These are phyloP conservation scores for Daedaleopsis nitida DNA, from an alignment of 768 basidiomycete genomes.

Conservation along the genomic window DNA sequence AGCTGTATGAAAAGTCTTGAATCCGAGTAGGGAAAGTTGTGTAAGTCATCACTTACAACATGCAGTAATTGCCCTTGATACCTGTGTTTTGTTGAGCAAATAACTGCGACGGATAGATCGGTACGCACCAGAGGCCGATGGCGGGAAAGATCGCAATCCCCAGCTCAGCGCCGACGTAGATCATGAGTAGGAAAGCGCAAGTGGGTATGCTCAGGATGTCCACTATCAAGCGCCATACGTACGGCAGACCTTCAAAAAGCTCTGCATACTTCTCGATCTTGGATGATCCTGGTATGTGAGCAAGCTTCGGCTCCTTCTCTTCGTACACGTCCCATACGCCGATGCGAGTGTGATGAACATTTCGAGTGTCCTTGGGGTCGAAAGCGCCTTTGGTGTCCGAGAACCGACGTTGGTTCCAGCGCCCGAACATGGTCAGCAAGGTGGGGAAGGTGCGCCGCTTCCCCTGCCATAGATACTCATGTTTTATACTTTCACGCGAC, in stretches of 20 bases:
- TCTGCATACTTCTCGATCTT: slow-evolving; percentile 50
- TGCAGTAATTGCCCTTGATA: slow-evolving; percentile 60
- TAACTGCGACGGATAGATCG: not conserved
- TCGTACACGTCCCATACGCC: slow-evolving; percentile 83
- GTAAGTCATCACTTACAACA: slow-evolving; percentile 48
- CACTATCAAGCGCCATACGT: slow-evolving; percentile 64
- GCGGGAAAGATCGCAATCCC: slow-evolving; percentile 58
- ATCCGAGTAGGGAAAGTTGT: slow-evolving; percentile 42
- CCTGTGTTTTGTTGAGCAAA: slow-evolving; percentile 32
- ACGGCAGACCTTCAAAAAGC: slow-evolving; percentile 52
- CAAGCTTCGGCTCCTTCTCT: slow-evolving; percentile 45
- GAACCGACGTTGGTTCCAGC: too few relatives aligned
- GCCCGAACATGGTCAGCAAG: too few relatives aligned
- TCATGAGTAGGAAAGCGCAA: slow-evolving; percentile 48
- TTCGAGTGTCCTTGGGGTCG: not conserved
- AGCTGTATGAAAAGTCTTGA: too few relatives aligned
- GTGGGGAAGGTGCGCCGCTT: too few relatives aligned
- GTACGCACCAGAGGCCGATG: slow-evolving; percentile 53
- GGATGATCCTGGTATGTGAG: slow-evolving; percentile 43
- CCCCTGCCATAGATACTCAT: too few relatives aligned
- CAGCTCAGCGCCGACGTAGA: slow-evolving; percentile 48
- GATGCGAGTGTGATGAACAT: slow-evolving; percentile 57
- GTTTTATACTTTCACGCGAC: too few relatives aligned
- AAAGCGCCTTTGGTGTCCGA: too few relatives aligned
- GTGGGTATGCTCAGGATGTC: slow-evolving; percentile 55